Evolutionary conservation across 179 eudicot genomes (phyloP).

Genomic region (Beta corolliflora): DNA sequence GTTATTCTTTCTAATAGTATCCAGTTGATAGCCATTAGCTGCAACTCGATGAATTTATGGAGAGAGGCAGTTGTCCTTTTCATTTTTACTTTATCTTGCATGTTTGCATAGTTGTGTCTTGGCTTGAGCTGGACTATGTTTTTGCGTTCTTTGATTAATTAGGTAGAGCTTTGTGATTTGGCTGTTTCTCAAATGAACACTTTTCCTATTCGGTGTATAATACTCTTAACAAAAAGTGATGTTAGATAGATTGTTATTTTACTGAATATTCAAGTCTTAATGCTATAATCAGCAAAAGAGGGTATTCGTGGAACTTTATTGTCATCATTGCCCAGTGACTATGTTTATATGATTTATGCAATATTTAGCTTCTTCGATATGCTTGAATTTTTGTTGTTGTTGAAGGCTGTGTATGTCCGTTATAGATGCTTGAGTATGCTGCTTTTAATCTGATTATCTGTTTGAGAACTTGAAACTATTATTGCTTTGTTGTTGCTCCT

Average conservation of each 20-base stretch:
- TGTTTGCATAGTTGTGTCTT: neutral
- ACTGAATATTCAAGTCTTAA: neutral
- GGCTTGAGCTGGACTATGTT: neutral
- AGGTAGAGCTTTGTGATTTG: neutral
- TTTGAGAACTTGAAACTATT: neutral
- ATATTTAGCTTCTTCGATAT: neutral
- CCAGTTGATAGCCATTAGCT: neutral
- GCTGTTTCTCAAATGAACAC: neutral
- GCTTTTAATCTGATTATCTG: constrained; percentile 14
- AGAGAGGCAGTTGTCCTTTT: neutral
- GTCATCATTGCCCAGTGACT: neutral
- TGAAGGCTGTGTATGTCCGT: neutral
- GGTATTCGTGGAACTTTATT: neutral
- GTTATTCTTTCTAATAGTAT: neutral
- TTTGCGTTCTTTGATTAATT: neutral
- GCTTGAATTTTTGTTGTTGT: neutral
- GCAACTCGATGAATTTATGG: neutral
- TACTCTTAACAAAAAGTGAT: neutral
- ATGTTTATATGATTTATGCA: neutral
- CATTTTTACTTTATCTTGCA: neutral
- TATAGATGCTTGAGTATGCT: neutral
- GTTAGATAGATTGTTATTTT: neutral
- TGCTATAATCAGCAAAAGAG: neutral
- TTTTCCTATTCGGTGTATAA: neutral
- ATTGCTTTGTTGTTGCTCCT: constrained; percentile 13